phyloP scores from a whole-genome alignment of 768 basidiomycete genomes.

The Pisolithus sp. region DNA sequence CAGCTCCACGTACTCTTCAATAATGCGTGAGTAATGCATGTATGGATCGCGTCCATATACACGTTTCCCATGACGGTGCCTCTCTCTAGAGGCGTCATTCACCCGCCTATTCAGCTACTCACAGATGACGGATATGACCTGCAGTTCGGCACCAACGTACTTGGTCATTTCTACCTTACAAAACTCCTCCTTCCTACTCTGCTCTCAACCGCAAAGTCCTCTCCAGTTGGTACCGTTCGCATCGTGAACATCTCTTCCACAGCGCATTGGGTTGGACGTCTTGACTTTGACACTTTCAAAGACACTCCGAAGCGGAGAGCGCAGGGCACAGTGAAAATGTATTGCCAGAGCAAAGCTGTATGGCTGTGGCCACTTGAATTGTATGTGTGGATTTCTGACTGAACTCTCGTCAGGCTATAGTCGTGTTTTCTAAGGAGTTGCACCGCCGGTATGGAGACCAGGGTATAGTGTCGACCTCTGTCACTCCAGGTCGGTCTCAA shows the following conservation, averaged over 20 bases:
- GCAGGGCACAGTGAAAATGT: slow-evolving; percentile 16
- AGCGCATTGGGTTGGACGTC: slow-evolving; percentile 7
- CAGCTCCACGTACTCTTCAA: slow-evolving; percentile 27
- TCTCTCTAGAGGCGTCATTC: slow-evolving; percentile 19
- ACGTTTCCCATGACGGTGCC: not conserved
- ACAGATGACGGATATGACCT: slow-evolving; percentile 28
- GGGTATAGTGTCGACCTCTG: slow-evolving; percentile 38
- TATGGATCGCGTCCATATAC: not conserved
- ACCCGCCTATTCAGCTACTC: slow-evolving; percentile 14
- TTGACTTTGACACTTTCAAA: slow-evolving; percentile 35
- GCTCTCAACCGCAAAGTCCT: slow-evolving; percentile 17
- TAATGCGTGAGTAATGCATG: slow-evolving; percentile 20
- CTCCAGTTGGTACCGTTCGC: slow-evolving; percentile 22
- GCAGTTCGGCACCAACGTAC: slow-evolving; percentile 29
- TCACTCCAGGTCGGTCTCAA: slow-evolving; percentile 34
- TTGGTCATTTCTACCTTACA: slow-evolving; percentile 29
- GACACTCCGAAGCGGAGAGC: slow-evolving; percentile 32
- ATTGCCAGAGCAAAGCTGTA: slow-evolving; percentile 30
- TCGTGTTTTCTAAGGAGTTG: slow-evolving; percentile 39
- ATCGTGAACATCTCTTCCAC: slow-evolving; percentile 26
- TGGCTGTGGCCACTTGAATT: not conserved
- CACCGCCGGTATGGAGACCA: slow-evolving; percentile 35
- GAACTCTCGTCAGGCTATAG: slow-evolving; percentile 31
- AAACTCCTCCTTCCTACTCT: slow-evolving; percentile 21
- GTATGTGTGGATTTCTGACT: not conserved